These are phyloP conservation scores for Emericellopsis atlantica DNA, from an alignment of 2,329 filamentous ascomycete species.

Conservation along the genomic window DNA sequence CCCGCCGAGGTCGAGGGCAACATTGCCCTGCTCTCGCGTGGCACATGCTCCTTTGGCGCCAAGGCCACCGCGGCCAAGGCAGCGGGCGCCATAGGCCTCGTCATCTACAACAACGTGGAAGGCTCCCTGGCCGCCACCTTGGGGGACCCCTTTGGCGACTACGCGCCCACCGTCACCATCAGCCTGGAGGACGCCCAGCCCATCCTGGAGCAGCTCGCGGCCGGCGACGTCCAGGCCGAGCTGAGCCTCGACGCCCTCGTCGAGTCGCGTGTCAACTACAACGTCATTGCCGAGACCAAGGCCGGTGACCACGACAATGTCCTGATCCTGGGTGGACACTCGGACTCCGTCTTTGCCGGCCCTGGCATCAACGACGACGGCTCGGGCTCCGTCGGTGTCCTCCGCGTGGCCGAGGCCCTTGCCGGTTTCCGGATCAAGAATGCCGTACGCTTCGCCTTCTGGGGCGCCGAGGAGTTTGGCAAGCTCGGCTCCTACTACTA, in stretches of 20 bases:
- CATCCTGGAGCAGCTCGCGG: slow-evolving; percentile 15
- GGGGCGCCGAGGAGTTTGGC: slow-evolving; percentile 39
- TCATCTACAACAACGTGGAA: slow-evolving; percentile 51
- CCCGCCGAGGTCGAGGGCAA: slow-evolving; percentile 36
- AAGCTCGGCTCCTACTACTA: slow-evolving; percentile 36
- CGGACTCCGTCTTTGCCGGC: slow-evolving; percentile 33
- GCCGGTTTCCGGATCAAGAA: slow-evolving; percentile 31
- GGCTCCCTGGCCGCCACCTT: slow-evolving; percentile 41
- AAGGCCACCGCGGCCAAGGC: slow-evolving; percentile 43
- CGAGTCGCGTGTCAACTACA: slow-evolving; percentile 33
- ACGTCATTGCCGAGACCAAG: slow-evolving; percentile 36
- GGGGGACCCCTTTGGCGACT: slow-evolving; percentile 29
- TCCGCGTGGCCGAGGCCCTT: slow-evolving; percentile 31
- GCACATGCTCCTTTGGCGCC: slow-evolving; percentile 42
- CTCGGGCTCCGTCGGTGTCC: slow-evolving; percentile 34
- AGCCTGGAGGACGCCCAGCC: slow-evolving; percentile 28
- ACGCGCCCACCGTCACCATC: slow-evolving; percentile 40
- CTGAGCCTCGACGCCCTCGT: slow-evolving; percentile 33
- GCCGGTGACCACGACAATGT: slow-evolving; percentile 34
- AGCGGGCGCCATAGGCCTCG: slow-evolving; percentile 41
- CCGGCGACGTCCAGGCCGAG: slow-evolving; percentile 17
- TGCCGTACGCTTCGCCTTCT: slow-evolving; percentile 35
- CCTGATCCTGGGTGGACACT: slow-evolving; percentile 33
- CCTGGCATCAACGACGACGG: slow-evolving; percentile 53
- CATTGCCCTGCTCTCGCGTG: slow-evolving; percentile 48